Base-by-base conservation (phyloP, 2,329 filamentous ascomycete genomes). In the Aspergillus transmontanensis region DNA sequence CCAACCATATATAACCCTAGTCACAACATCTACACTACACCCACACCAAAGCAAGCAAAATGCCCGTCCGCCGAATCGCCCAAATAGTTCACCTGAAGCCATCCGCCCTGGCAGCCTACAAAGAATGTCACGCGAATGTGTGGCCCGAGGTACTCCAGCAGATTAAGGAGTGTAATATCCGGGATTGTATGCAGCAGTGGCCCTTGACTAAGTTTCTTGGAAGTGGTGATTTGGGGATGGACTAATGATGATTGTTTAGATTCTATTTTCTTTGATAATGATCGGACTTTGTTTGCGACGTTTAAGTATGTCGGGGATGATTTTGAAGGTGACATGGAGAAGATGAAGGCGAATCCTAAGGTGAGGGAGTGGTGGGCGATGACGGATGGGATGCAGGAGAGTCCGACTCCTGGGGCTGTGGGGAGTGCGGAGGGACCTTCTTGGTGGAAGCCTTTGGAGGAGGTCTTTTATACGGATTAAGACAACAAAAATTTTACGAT, bases 271-370 rank as follows among this genome's bases (percentile, higher is more conserved):
- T 93, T 86, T 78, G 86, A 91, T 69, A 89, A 92, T 72, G 82
- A 87, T 14, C 78, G 85, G 59, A 88, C 89, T 48, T 82, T 94
- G 1, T 94, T 94, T 73, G 89, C 90, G 0, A 87, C 82, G 28
- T 92, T 93, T 82, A 93, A 92, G 75, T 94, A 94, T 71, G 82
- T 90, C n/a, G 91, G 92, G 0, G 85, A 85, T 64, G 85, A 92
- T 66, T 93, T 86, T 64, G 87, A 86, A 2, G 88, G 83, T 11
- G 91, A 94, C 72, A 94, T 94, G 92, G 84, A 86, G 76, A 84
- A 82, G 65, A 93, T 94, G 90, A 83, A 84, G 1, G 87, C 86
- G 62, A 92, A 93, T 69, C 84, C 86, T 1, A 89, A 89, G 72
- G 89, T 94, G 39, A 84, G 87, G 60, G 88, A 90, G 75, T 94